These are phyloP conservation scores for Primulina eburnea DNA, from an alignment of 257 asterid genomes.

Conservation along the genomic window DNA sequence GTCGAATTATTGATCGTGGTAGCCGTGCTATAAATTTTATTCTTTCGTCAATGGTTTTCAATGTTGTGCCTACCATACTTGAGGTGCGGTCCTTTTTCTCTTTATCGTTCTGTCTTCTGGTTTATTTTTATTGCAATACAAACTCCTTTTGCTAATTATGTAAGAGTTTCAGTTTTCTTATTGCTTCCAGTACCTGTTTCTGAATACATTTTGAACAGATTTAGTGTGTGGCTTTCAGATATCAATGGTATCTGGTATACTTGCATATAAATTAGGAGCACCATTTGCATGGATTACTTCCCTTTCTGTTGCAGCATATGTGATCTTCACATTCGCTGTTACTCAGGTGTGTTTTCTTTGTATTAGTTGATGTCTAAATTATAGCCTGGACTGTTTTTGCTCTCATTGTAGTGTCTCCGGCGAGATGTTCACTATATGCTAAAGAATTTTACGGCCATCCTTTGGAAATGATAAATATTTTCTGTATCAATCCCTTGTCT, in stretches of 20 bases:
- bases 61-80: conserved; percentile 85
- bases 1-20: conserved; percentile 94
- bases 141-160: conserved; percentile 3
- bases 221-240: conserved; percentile 63
- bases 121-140: conserved; percentile 7
- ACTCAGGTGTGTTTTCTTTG: conserved; percentile 64
- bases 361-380: conserved; percentile 8
- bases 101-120: conserved; percentile 9
- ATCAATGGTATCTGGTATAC: conserved; percentile 94
- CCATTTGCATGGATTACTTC: conserved; percentile 97
- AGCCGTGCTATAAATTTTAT: conserved; percentile 97
- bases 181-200: conserved; percentile 18
- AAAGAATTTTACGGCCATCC: conserved; percentile 3
- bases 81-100: conserved; percentile 51
- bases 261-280: conserved; percentile 96
- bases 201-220: conserved; percentile 25
- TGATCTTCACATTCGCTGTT: conserved; percentile 72
- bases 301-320: conserved; percentile 77
- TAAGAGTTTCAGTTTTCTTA: conserved; percentile 13
- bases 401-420: conserved; percentile 7
- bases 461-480: conserved; percentile 9
- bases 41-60: conserved; percentile 92
- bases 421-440: conserved; percentile 3
- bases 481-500: conserved; percentile 8
- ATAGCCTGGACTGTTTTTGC: neutral